These are phyloP conservation scores for Neltuma alba DNA, from an alignment of 306 rosid species.

Conservation along the genomic window DNA sequence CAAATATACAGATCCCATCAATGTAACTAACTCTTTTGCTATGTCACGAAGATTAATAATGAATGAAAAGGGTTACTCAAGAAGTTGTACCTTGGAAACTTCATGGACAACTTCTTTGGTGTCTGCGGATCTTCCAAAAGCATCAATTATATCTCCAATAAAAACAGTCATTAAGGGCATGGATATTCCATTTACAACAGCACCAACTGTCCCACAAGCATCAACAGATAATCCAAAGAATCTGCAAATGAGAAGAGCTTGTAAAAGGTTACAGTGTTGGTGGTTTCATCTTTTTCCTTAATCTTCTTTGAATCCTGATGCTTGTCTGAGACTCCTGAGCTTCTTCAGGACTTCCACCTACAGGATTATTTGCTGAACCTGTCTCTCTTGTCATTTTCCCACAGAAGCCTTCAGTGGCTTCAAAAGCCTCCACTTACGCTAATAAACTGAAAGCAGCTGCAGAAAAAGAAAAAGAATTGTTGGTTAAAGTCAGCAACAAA, in stretches of 20 bases:
- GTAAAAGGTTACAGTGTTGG: slow-evolving; percentile 59
- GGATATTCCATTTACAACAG: slow-evolving; percentile 63
- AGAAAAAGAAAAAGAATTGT: slow-evolving; percentile 22
- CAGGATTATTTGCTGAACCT: not conserved
- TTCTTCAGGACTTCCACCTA: slow-evolving; percentile 21
- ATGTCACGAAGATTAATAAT: not conserved
- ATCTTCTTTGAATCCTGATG: slow-evolving; percentile 43
- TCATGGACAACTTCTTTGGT: slow-evolving; percentile 44
- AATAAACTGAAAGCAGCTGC: slow-evolving; percentile 35
- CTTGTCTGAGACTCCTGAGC: not conserved
- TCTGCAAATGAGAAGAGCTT: slow-evolving; percentile 91
- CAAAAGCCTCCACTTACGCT: slow-evolving; percentile 18
- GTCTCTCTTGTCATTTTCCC: slow-evolving; percentile 48
- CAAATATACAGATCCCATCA: not conserved
- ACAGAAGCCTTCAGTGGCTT: slow-evolving; percentile 3
- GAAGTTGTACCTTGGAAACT: slow-evolving; percentile 58
- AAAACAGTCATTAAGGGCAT: slow-evolving; percentile 65
- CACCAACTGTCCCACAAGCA: slow-evolving; percentile 63
- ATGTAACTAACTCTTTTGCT: not conserved
- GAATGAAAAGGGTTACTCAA: not conserved
- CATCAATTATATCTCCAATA: slow-evolving; percentile 62
- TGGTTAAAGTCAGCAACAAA: slow-evolving; percentile 26
- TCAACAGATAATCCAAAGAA: slow-evolving; percentile 57
- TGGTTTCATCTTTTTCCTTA: slow-evolving; percentile 40
- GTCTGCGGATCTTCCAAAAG: slow-evolving; percentile 60